Evolutionary conservation across 495 filamentous ascomycete species (phyloP), one percentile per base, ranked within the genome.

Genomic region (Aspergillus taichungensis): DNA sequence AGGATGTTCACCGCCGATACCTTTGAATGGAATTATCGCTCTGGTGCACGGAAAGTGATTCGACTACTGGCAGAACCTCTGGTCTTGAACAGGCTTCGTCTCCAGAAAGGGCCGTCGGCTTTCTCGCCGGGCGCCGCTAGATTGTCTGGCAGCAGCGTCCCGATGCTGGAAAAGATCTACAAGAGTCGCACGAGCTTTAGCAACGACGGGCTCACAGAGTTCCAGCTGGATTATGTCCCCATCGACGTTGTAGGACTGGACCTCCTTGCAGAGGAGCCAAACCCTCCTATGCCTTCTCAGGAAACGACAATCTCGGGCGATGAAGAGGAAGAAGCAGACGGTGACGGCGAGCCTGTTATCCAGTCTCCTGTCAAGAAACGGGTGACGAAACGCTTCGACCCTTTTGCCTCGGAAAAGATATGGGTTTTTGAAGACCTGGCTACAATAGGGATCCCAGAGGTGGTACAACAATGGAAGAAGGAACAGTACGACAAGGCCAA

Each of bases 41-140:
- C 71, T 34, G 94, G 91, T 0, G 89, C 91, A 3, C 77, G 82
- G 46, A 94, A 95, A 52, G 84, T 94, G 42, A 85, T 95, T 36
- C 76, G 81, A 27, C 82, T 84, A 32, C 63, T 98, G 24, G 87
- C 89, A 0, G 86, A 89, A 12, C 83, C 84, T 30, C 64, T 95
- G 6, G 62, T 96, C 35, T 74, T 82, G 0, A 75, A 80, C 37
- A 74, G 76, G 47, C 68, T 95, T 24, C 65, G 68, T n/a, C 62
- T 63, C 8, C 56, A 56, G 37, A 54, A 54, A 40, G 60, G 59
- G 32, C 46, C 57, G 9, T 50, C 46, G 8, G 55, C 52, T 12
- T 46, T 63, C 9, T n/a, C 47, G 3, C 34, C 42, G 12, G 49
- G 50, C 6, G 31, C 39, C 10, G 54, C 61, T 30, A 53, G 42